Conservation (phyloP, 768 basidiomycete species). For the Pleurotus platypus region DNA sequence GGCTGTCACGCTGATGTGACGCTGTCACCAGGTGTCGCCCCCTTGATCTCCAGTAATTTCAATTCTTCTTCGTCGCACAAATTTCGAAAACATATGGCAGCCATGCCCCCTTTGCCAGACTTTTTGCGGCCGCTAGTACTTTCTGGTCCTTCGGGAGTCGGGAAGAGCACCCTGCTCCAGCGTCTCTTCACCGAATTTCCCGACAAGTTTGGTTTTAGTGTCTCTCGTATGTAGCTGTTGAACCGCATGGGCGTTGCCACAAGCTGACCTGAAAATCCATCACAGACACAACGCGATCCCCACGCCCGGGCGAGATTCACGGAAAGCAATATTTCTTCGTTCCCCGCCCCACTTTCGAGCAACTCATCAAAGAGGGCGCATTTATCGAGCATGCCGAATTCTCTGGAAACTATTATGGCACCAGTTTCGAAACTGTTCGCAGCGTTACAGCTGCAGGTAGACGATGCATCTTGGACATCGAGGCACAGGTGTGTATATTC, state of each 20-base stretch:
- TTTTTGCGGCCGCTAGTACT: slow-evolving; percentile 78
- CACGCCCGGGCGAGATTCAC: slow-evolving; percentile 77
- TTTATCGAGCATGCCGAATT: slow-evolving; percentile 97
- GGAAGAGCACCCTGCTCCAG: slow-evolving; percentile 86
- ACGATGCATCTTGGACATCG: slow-evolving; percentile 93
- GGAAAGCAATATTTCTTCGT: slow-evolving; percentile 91
- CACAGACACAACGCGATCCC: slow-evolving; percentile 84
- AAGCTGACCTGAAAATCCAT: slow-evolving; percentile 11
- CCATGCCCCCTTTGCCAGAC: slow-evolving; percentile 19
- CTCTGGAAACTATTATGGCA: slow-evolving; percentile 91
- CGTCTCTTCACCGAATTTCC: slow-evolving; percentile 80
- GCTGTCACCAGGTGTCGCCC: background rate
- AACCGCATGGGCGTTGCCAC: slow-evolving; percentile 4
- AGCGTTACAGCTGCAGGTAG: slow-evolving; percentile 64
- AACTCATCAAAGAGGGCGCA: slow-evolving; percentile 62
- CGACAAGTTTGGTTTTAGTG: slow-evolving; percentile 86
- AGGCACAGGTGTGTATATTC: slow-evolving; percentile 71
- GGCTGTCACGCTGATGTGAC: slow-evolving; percentile 5
- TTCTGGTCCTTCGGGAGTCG: slow-evolving; percentile 90
- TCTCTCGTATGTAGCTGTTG: slow-evolving; percentile 66
- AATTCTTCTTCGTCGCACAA: background rate
- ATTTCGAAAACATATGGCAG: slow-evolving; percentile 1
- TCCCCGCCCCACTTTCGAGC: slow-evolving; percentile 61
- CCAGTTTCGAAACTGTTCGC: slow-evolving; percentile 73
- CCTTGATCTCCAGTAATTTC: background rate